These are phyloP conservation scores for grape (Vitis vinifera) DNA, from an alignment of 164 flowering plant species.

Conservation along the genomic window ASM3070453v1 NC_081805.1:6738501-6739000, in stretches of 20 bases:
- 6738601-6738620: constrained; percentile 27
- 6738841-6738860: constrained; percentile 1
- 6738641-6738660: constrained; percentile 70
- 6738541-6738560: constrained; percentile 38
- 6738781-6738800: constrained; percentile 76
- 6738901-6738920: not conserved
- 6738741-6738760: constrained; percentile 66
- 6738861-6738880: not conserved
- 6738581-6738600: constrained; percentile 41
- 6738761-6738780: constrained; percentile 70
- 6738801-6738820: constrained; percentile 59
- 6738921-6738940: too few relatives aligned
- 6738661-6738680: constrained; percentile 73
- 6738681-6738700: constrained; percentile 74
- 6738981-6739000: too few relatives aligned
- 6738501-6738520: constrained; percentile 40
- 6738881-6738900: not conserved
- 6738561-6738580: constrained; percentile 34
- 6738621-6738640: constrained; percentile 56
- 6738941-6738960: too few relatives aligned
- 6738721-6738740: constrained; percentile 75
- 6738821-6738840: constrained; percentile 8
- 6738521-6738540: constrained; percentile 26
- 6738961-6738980: too few relatives aligned
- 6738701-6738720: constrained; percentile 68